Evolutionary conservation across 768 basidiomycete genomes (phyloP).

Genomic region (Russula sp.): DNA sequence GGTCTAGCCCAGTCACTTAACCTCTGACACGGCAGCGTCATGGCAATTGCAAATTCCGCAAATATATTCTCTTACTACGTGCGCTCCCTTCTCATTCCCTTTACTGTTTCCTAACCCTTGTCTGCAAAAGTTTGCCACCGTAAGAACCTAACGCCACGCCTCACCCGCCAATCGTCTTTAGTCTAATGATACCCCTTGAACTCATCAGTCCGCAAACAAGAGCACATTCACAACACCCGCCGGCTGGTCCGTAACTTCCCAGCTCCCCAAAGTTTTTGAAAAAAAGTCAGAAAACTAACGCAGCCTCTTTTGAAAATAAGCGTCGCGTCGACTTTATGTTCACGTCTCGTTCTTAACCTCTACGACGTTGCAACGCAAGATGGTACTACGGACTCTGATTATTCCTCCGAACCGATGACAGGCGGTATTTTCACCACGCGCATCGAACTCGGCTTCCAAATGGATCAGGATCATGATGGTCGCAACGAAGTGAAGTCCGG

Average conservation of each 20-base stretch:
- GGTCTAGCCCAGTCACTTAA: conserved; percentile 10
- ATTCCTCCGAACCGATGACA: conserved; percentile 21
- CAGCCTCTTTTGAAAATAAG: conserved; percentile 32
- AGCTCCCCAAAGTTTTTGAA: not conserved
- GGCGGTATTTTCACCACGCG: conserved; percentile 31
- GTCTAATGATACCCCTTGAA: conserved; percentile 29
- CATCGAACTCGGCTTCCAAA: conserved; percentile 14
- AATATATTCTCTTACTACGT: conserved; percentile 47
- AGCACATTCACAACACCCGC: conserved; percentile 52
- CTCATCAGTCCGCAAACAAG: conserved; percentile 45
- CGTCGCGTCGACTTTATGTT: conserved; percentile 52
- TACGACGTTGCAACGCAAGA: conserved; percentile 39
- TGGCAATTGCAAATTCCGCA: conserved; percentile 50
- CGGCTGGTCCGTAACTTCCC: conserved; percentile 41
- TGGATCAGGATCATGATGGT: not conserved
- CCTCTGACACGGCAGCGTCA: conserved; percentile 40
- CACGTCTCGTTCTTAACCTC: conserved; percentile 55
- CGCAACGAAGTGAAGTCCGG: not conserved
- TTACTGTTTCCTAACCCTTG: not conserved
- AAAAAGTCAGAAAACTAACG: not conserved
- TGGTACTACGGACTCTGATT: not conserved
- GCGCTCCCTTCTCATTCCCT: conserved; percentile 13
- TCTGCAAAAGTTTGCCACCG: conserved; percentile 29
- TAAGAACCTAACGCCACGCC: conserved; percentile 22
- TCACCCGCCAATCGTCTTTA: conserved; percentile 30